Evolutionary conservation across 192 early-diverging fungal genomes (phyloP).

Genomic region (Globomyces pollinis-pini): DNA sequence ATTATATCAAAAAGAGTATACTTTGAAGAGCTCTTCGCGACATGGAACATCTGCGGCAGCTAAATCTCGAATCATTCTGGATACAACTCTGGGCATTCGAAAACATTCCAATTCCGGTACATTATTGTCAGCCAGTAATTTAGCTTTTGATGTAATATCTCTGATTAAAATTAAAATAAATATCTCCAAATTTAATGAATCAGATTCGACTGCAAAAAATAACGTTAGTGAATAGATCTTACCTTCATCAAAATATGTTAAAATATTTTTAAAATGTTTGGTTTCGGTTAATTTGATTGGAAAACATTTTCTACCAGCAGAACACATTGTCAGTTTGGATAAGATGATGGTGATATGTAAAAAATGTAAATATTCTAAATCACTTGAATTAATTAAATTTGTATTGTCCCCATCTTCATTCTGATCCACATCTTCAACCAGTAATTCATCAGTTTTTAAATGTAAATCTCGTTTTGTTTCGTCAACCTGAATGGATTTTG

Average conservation of each 20-base stretch:
- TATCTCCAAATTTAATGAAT: conserved; percentile 6
- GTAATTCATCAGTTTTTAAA: conserved; percentile 27
- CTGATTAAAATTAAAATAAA: conserved; percentile 22
- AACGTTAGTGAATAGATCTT: neutral
- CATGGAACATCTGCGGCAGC: conserved; percentile 14
- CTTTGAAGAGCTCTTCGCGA: conserved; percentile 21
- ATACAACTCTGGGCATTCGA: neutral
- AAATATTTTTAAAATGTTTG: neutral
- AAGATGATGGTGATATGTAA: conserved; percentile 33
- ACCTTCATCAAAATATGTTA: neutral
- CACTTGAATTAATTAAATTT: conserved; percentile 11
- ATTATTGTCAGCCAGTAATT: neutral
- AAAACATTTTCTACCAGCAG: conserved; percentile 28
- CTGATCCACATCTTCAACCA: conserved; percentile 39
- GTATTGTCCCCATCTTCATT: conserved; percentile 33
- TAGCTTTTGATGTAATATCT: neutral
- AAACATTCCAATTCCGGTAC: neutral
- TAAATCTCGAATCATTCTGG: conserved; percentile 12
- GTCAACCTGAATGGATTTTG: neutral
- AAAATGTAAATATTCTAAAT: conserved; percentile 41
- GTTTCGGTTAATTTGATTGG: neutral
- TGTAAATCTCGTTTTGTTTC: neutral
- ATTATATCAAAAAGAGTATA: no score
- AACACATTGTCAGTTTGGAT: conserved; percentile 21
- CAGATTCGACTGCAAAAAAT: neutral